Evolutionary conservation across 2,329 filamentous ascomycete genomes (phyloP), one percentile per base, ranked within the genome.

Genomic region (Fusarium nelsonii): DNA sequence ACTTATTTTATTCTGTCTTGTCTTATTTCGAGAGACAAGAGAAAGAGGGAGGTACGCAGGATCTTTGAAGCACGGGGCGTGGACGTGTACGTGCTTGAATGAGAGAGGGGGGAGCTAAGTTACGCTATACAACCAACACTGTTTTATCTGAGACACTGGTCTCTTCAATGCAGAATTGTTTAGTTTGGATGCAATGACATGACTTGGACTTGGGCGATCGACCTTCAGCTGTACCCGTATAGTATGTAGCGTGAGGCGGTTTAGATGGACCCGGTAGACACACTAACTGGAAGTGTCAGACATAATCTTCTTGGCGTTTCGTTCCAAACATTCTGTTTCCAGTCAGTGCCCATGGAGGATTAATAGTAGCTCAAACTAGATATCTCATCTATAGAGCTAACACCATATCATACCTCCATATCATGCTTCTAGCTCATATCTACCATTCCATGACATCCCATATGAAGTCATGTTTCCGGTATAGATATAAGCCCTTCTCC

Each of bases 121-220:
- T n/a, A 40, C 34, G 20, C 41, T 37, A 36, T 46, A 59, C 71
- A 58, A 57, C 30, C 71, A 61, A 68, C 68, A 65, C 44, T 50
- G n/a, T 34, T 72, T 30, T 61, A 73, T 72, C 68, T 70, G 69
- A 72, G 71, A 73, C 71, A 56, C 18, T 33, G 20, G 34, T 14
- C 28, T 28, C 43, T 33, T 30, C 6, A 46, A 58, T 40, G 46
- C 49, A 48, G 33, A 33, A 30, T 51, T 5, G 8, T 5, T 48
- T 28, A 30, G 33, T 51, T 30, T 32, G 3, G 41, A 26, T 44
- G n/a, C 41, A 30, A 44, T 30, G 41, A n/a, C 41, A 12, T 44
- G 41, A 30, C 30, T 30, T 30, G 30, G 10, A 41, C 39, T 41
- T 20, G 39, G 18, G 8, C 4, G 39, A 26, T 23, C 34, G 8